Evolutionary conservation across 2,329 filamentous ascomycete genomes (phyloP).

Genomic region (Gnomoniopsis smithogilvyi): DNA sequence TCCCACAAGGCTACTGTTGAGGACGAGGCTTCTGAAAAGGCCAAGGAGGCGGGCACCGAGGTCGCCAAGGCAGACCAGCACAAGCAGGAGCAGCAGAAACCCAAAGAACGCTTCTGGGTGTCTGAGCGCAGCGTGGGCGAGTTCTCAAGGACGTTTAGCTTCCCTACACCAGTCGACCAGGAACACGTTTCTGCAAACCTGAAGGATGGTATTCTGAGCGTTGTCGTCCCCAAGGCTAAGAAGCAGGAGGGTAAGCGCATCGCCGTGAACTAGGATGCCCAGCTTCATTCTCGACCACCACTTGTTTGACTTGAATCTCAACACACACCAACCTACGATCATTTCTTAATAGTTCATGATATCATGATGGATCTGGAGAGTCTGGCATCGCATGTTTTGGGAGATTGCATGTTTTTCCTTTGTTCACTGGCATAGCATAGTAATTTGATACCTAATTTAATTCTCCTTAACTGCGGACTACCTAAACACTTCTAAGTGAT

Average conservation of each 20-base stretch:
- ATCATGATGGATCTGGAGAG: too few species aligned
- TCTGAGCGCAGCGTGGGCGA: slow-evolving; percentile 63
- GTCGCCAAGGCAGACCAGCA: slow-evolving; percentile 20
- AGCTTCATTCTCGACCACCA: background rate
- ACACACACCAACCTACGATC: background rate
- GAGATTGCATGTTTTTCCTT: too few species aligned
- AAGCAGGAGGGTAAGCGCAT: slow-evolving; percentile 57
- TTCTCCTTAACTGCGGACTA: too few species aligned
- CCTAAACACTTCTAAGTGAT: too few species aligned
- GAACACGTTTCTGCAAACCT: slow-evolving; percentile 59
- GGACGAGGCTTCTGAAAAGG: slow-evolving; percentile 47
- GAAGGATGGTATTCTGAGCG: slow-evolving; percentile 62
- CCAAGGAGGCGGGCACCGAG: slow-evolving; percentile 31
- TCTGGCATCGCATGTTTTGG: too few species aligned
- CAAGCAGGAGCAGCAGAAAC: slow-evolving; percentile 20
- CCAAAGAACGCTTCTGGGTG: slow-evolving; percentile 60
- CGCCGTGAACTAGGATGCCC: slow-evolving; percentile 41
- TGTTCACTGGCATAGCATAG: too few species aligned
- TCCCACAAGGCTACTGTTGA: slow-evolving; percentile 63
- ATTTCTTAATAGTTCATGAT: background rate
- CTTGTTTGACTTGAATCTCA: background rate
- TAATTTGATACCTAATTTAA: too few species aligned
- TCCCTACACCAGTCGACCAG: slow-evolving; percentile 62
- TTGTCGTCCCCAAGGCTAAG: slow-evolving; percentile 64
- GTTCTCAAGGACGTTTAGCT: slow-evolving; percentile 67